A percentile compares a stretch with the other conserved stretches of the same genome.
phyloP scores from a whole-genome alignment of 352 stramenopile species.

The Pythium guiyangense region DNA sequence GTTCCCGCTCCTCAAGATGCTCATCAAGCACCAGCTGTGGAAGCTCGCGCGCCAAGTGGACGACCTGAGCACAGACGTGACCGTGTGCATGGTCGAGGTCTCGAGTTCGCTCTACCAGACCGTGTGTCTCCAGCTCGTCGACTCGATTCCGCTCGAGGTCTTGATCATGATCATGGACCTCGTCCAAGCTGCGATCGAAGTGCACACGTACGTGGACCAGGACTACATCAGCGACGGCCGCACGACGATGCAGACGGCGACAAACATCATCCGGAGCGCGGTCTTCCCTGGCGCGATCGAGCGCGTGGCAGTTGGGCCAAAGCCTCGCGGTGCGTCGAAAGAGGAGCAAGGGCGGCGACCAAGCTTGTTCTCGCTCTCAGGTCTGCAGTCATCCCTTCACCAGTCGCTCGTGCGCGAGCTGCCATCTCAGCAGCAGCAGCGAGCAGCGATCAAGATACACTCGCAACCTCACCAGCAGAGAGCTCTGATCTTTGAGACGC shows the following conservation, averaged over 20 bases:
- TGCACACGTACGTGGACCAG: slow-evolving; percentile 24
- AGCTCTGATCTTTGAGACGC: too few relatives aligned
- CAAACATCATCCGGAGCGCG: slow-evolving; percentile 26
- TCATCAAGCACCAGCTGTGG: too few relatives aligned
- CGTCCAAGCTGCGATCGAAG: slow-evolving; percentile 7
- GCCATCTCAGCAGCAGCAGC: neutral
- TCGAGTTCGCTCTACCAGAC: too few relatives aligned
- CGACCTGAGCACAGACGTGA: too few relatives aligned
- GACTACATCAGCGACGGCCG: slow-evolving; percentile 22
- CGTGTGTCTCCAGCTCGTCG: slow-evolving; percentile 6
- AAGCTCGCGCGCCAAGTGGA: too few relatives aligned
- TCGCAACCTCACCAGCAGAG: neutral
- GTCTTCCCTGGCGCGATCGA: slow-evolving; percentile 8
- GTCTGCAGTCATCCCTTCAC: too few relatives aligned
- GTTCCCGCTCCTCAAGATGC: too few relatives aligned
- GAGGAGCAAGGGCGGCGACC: too few relatives aligned
- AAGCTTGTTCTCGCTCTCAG: too few relatives aligned
- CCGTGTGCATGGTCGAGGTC: too few relatives aligned
- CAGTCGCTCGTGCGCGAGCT: neutral
- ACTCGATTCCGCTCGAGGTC: neutral
- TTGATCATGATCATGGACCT: slow-evolving; percentile 1
- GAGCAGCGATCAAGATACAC: too few relatives aligned
- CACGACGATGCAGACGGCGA: slow-evolving; percentile 19
- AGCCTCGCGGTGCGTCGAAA: neutral
- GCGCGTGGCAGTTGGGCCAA: neutral